Percentiles rank a stretch among this genome's conserved stretches.
Evolutionary conservation across 768 basidiomycete species (phyloP).

Genomic region (Xerocomellus amylosporus): DNA sequence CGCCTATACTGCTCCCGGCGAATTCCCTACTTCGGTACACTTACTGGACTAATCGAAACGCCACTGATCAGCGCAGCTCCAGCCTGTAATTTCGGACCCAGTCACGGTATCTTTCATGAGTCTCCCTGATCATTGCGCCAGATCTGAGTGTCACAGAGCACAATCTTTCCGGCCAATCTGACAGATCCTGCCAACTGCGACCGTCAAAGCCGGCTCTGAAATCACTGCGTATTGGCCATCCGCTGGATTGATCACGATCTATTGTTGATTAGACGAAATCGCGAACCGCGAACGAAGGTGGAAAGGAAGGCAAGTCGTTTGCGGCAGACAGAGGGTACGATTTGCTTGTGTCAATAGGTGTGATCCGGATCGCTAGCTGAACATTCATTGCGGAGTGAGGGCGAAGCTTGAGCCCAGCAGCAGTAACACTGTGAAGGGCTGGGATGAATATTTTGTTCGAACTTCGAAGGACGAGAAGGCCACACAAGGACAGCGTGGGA

Average conservation of each 20-base stretch:
- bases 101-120: constrained; percentile 45
- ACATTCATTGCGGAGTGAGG: no score
- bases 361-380: no score
- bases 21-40: constrained; percentile 61
- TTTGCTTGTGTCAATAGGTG: no score
- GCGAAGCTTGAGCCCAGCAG: no score
- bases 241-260: background rate
- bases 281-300: no score
- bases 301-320: no score
- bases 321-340: no score
- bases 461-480: no score
- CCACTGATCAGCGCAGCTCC: constrained; percentile 61
- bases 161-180: constrained; percentile 53
- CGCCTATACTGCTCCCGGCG: constrained; percentile 58
- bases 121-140: background rate
- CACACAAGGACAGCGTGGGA: no score
- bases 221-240: background rate
- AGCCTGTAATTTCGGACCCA: constrained; percentile 69
- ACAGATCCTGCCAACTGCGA: constrained; percentile 56
- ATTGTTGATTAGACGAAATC: constrained; percentile 20
- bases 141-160: constrained; percentile 37
- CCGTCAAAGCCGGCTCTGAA: no score
- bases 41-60: constrained; percentile 70
- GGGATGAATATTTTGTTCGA: no score
- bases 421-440: no score